Percentiles rank a stretch among this genome's conserved stretches.
Conservation (phyloP, 345 rosid genomes). For the Mallotus nudiflorus region DNA sequence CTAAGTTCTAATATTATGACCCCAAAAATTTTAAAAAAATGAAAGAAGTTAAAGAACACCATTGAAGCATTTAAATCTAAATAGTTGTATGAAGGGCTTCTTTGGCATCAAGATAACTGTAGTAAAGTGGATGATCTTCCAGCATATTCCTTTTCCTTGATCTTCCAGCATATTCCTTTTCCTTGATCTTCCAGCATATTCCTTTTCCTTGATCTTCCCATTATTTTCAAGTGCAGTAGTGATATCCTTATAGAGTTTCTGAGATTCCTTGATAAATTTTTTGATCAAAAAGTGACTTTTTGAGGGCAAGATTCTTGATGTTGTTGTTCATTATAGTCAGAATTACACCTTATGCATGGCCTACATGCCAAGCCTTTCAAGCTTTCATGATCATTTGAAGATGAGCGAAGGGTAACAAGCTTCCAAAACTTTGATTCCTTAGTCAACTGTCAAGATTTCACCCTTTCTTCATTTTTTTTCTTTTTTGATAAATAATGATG, state of each 20-base stretch:
- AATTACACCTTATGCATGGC: constrained; percentile 29
- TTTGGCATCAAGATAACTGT: constrained; percentile 11
- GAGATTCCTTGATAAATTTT: background rate
- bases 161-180: constrained; percentile 5
- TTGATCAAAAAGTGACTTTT: background rate
- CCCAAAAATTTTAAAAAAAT: background rate
- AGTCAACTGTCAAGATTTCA: constrained; percentile 46
- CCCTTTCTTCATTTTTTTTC: constrained; percentile 56
- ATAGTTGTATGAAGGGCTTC: constrained; percentile 34
- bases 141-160: background rate
- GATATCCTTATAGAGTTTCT: background rate
- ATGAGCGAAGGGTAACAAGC: constrained; percentile 42
- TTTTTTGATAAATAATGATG: no score
- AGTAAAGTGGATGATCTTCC: constrained; percentile 45
- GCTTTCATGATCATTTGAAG: constrained; percentile 17
- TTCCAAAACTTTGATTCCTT: constrained; percentile 69
- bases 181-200: background rate
- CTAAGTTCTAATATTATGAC: no score
- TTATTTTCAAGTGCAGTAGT: background rate
- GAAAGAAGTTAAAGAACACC: background rate
- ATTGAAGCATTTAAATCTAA: background rate
- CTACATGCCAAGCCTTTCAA: constrained; percentile 6
- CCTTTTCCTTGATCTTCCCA: background rate
- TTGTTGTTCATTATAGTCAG: constrained; percentile 12
- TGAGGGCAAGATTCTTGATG: constrained; percentile 14